A percentile compares a stretch with the other conserved stretches of the same genome.
Conservation (phyloP, 2,329 filamentous ascomycete genomes). For the Phaeosphaeriaceae sp. region DNA sequence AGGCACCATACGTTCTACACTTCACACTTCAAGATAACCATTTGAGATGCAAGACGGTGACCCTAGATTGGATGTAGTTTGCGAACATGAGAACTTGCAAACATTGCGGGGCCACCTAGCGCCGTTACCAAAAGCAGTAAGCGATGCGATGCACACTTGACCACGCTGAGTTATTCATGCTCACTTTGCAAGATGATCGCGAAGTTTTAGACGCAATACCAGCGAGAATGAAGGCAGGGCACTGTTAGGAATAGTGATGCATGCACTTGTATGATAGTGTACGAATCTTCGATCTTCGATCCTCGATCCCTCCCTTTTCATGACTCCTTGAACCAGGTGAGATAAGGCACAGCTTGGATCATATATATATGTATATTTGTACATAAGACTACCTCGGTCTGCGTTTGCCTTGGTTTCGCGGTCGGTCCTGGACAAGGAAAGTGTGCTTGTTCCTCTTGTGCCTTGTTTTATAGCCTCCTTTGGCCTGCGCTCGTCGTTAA, state of each 20-base stretch:
- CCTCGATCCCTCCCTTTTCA: not conserved
- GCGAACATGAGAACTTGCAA: no score
- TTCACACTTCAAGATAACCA: not conserved
- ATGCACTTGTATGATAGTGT: not conserved
- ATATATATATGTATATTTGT: conserved; percentile 23
- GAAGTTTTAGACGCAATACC: no score
- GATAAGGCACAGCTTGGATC: conserved; percentile 26
- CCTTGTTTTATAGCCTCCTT: conserved; percentile 90
- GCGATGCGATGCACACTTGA: conserved; percentile 7
- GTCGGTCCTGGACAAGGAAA: conserved; percentile 82
- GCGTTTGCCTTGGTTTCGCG: conserved; percentile 90
- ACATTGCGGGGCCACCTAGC: no score
- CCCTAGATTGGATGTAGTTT: not conserved
- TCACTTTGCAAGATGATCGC: no score
- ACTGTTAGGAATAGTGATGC: no score
- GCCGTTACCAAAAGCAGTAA: conserved; percentile 11
- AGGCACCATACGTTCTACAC: not conserved
- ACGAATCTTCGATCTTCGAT: not conserved
- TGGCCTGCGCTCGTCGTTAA: conserved; percentile 57
- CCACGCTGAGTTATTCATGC: no score
- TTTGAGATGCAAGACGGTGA: not conserved
- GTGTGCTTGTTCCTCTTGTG: conserved; percentile 89
- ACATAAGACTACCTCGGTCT: conserved; percentile 47
- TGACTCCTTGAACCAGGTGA: not conserved
- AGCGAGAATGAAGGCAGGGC: no score